Conservation (phyloP, 176 grass and related monocot species). For the Triticum timopheevii region DNA sequence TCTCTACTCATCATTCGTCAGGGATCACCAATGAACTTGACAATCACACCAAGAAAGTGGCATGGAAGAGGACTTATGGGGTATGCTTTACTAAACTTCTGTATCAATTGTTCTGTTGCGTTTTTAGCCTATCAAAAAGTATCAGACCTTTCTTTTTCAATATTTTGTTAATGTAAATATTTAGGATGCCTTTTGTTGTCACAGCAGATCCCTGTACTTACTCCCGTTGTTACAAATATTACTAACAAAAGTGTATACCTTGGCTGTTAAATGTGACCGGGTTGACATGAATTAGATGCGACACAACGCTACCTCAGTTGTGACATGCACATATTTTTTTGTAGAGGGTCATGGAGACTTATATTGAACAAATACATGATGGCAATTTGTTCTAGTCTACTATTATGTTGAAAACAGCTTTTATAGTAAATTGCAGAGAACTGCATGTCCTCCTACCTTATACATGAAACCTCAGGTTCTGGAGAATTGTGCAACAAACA, state of each 20-base stretch:
- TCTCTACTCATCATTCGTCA: conserved; percentile 62
- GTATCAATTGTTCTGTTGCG: neutral
- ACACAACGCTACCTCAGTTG: neutral
- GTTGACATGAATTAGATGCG: neutral
- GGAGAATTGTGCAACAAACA: neutral
- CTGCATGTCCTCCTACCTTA: neutral
- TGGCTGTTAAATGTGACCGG: neutral
- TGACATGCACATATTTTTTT: neutral
- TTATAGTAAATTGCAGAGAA: neutral
- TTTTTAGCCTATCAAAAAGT: neutral
- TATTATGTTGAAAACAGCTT: neutral
- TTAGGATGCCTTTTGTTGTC: neutral
- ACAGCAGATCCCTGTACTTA: neutral
- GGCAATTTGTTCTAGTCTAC: neutral
- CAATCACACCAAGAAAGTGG: conserved; percentile 85
- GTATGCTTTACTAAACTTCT: conserved; percentile 46
- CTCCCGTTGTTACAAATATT: conserved; percentile 2
- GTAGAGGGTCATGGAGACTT: neutral
- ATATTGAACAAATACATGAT: neutral
- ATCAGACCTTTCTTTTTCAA: neutral
- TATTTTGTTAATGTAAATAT: neutral
- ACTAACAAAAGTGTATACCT: neutral
- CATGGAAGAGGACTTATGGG: conserved; percentile 79
- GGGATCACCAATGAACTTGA: conserved; percentile 55
- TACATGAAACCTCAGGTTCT: neutral